Conservation (phyloP, 257 asterid species). For the Salvia hispanica region DNA sequence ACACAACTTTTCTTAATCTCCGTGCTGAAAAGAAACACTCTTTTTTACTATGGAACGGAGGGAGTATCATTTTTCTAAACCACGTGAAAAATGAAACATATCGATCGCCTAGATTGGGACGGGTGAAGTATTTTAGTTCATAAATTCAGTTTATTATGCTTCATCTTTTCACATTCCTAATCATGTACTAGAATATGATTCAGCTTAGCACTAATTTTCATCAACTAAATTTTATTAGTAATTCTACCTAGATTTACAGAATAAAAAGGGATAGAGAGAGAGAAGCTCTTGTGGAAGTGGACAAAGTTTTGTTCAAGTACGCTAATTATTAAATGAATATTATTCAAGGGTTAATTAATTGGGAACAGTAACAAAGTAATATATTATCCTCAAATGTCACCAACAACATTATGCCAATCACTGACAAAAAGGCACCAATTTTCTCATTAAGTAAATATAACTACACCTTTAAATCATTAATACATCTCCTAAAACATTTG, state of each 20-base stretch:
- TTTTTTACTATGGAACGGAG: no score
- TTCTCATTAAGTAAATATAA: neutral
- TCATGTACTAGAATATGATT: neutral
- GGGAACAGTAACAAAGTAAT: neutral
- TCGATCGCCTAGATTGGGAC: no score
- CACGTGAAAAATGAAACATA: no score
- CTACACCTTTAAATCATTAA: neutral
- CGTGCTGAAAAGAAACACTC: no score
- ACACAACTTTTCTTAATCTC: no score
- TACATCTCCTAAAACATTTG: constrained; percentile 20
- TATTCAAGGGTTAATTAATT: neutral
- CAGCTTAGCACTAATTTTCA: neutral
- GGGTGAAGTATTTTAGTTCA: no score
- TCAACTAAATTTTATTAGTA: neutral
- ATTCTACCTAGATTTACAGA: neutral
- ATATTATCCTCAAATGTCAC: neutral
- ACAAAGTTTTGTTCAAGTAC: constrained; percentile 5
- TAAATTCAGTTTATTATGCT: neutral
- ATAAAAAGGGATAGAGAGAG: no score
- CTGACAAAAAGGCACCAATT: neutral
- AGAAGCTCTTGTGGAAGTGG: neutral
- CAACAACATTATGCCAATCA: neutral
- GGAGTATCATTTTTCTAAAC: no score
- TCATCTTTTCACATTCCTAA: neutral
- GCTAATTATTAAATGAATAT: constrained; percentile 1